Evolutionary conservation across 768 basidiomycete species (phyloP).

Genomic region (Candolleomyces aberdarensis): DNA sequence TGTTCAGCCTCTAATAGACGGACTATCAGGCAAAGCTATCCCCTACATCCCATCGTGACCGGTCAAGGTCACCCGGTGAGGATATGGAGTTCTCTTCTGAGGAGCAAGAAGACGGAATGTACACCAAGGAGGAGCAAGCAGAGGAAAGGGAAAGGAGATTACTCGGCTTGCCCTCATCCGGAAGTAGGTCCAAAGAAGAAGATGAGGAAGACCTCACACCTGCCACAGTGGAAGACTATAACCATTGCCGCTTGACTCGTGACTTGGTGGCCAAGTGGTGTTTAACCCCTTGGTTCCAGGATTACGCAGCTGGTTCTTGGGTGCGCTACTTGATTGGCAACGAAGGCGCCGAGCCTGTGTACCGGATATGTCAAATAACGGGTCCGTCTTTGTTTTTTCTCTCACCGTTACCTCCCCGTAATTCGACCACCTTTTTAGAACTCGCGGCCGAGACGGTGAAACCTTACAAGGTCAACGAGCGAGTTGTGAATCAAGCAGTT

Average conservation of each 20-base stretch:
- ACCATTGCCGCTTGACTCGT: constrained; percentile 61
- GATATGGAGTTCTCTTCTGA: constrained; percentile 86
- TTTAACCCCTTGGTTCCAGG: constrained; percentile 81
- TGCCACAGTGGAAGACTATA: constrained; percentile 55
- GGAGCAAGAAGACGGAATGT: constrained; percentile 82
- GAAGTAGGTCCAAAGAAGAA: constrained; percentile 8
- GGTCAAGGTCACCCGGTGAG: constrained; percentile 71
- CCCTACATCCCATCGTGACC: constrained; percentile 62
- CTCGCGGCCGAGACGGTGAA: constrained; percentile 52
- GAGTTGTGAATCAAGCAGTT: constrained; percentile 60
- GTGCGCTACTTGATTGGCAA: constrained; percentile 80
- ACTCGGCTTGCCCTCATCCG: constrained; percentile 16
- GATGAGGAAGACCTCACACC: constrained; percentile 45
- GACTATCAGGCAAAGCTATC: constrained; percentile 30
- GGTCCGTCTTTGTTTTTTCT: constrained; percentile 46
- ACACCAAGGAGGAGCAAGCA: constrained; percentile 69
- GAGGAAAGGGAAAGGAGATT: constrained; percentile 61
- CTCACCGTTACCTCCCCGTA: constrained; percentile 8
- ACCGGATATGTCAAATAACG: constrained; percentile 78
- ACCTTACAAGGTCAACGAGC: constrained; percentile 71
- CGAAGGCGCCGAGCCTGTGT: constrained; percentile 56
- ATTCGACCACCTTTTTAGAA: constrained; percentile 26
- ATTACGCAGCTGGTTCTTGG: constrained; percentile 80
- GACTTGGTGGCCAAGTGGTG: constrained; percentile 69
- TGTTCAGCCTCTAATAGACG: constrained; percentile 10